phyloP scores from a whole-genome alignment of 1,139 yeast genomes.

The Candida mesenterica region DNA sequence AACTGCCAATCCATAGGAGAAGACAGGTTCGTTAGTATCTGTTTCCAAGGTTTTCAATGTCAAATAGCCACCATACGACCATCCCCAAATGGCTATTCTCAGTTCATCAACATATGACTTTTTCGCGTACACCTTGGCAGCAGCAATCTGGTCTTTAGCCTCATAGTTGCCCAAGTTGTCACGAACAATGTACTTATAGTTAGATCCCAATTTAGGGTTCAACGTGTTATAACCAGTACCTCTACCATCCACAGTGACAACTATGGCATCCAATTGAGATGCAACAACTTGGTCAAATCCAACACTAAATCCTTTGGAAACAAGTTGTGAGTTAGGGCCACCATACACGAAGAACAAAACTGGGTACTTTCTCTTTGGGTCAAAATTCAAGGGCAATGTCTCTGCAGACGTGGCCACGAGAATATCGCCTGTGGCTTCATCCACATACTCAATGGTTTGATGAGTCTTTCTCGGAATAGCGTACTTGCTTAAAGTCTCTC shows the following conservation, averaged over 20 bases:
- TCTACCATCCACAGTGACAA: slow-evolving; percentile 79
- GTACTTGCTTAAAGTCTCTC: slow-evolving; percentile 36
- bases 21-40: slow-evolving; percentile 54
- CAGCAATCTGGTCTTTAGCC: slow-evolving; percentile 67
- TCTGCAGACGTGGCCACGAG: slow-evolving; percentile 57
- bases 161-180: slow-evolving; percentile 68
- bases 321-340: slow-evolving; percentile 80
- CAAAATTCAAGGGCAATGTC: slow-evolving; percentile 62
- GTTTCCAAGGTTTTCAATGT: slow-evolving; percentile 71
- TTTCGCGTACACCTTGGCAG: slow-evolving; percentile 58
- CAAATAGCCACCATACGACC: slow-evolving; percentile 83
- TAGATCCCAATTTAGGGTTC: slow-evolving; percentile 33
- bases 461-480: slow-evolving; percentile 48
- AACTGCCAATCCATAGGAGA: slow-evolving; percentile 70
- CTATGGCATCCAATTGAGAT: slow-evolving; percentile 66
- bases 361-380: slow-evolving; percentile 57
- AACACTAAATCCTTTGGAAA: slow-evolving; percentile 50
- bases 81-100: slow-evolving; percentile 74
- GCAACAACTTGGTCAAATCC: slow-evolving; percentile 66
- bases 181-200: slow-evolving; percentile 62
- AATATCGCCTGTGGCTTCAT: slow-evolving; percentile 35
- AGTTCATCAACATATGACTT: slow-evolving; percentile 56
- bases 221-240: slow-evolving; percentile 70
- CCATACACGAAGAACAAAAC: slow-evolving; percentile 73
- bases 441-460: slow-evolving; percentile 52